Evolutionary conservation across 108 stramenopile genomes (phyloP).

Genomic region (Epithemia pelagica): DNA sequence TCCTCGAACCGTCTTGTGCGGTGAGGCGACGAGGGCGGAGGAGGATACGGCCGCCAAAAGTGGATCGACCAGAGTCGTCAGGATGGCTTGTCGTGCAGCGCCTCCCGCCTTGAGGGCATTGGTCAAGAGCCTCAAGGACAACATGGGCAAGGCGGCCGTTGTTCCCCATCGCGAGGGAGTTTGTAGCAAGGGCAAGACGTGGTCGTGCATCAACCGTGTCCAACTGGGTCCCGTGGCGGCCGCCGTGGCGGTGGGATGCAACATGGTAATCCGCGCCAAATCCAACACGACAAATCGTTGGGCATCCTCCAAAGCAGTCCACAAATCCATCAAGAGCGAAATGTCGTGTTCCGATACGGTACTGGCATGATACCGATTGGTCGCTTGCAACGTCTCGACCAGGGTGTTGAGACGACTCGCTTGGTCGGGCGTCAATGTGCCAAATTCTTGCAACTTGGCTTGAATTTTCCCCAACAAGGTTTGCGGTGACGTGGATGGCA

Average conservation of each 20-base stretch:
- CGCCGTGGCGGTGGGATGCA: constrained; percentile 56
- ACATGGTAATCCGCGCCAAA: constrained; percentile 59
- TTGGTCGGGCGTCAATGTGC: constrained; percentile 32
- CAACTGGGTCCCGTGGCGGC: constrained; percentile 34
- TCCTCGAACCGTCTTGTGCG: constrained; percentile 76
- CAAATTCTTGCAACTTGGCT: constrained; percentile 61
- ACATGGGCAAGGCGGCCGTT: constrained; percentile 79
- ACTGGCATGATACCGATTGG: constrained; percentile 75
- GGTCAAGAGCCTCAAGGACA: constrained; percentile 64
- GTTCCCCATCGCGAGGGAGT: constrained; percentile 29
- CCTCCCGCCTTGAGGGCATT: constrained; percentile 71
- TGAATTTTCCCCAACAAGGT: constrained; percentile 66
- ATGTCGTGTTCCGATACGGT: constrained; percentile 44
- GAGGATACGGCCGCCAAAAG: constrained; percentile 45
- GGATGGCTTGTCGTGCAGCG: constrained; percentile 48
- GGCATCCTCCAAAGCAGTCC: constrained; percentile 32
- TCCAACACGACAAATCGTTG: constrained; percentile 75
- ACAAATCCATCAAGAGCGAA: constrained; percentile 40
- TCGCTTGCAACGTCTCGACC: constrained; percentile 46
- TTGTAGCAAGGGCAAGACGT: constrained; percentile 6
- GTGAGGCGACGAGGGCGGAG: constrained; percentile 34
- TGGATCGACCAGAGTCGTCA: constrained; percentile 9
- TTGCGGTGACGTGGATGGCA: constrained; percentile 36
- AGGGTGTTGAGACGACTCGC: constrained; percentile 24
- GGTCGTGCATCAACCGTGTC: constrained; percentile 12